A percentile compares a stretch with the other conserved stretches of the same genome.
Conservation (phyloP, 345 rosid species). For the Eucalyptus tenuipes region DNA sequence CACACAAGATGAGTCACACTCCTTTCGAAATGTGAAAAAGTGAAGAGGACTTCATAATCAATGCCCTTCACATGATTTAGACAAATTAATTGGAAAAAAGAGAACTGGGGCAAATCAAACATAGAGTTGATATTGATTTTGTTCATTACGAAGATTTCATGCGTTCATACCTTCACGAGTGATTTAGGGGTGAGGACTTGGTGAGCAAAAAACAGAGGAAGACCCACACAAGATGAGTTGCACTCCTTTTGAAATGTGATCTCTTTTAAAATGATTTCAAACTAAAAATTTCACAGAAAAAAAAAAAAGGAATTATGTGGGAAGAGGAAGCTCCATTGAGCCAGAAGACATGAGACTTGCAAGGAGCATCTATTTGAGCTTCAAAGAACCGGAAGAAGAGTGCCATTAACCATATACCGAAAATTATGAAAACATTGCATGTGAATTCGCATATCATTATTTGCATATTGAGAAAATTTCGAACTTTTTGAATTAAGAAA, state of each 20-base stretch:
- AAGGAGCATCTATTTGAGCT: neutral
- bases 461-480: no score
- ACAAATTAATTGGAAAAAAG: no score
- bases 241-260: neutral
- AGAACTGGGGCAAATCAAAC: no score
- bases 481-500: fast-evolving
- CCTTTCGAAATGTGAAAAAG: neutral
- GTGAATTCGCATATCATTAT: no score
- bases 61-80: no score
- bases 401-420: neutral
- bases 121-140: no score
- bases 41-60: no score
- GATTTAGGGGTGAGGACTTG: no score
- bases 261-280: no score
- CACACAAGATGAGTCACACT: neutral
- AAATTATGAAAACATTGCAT: neutral
- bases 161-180: fast-evolving
- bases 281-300: no score
- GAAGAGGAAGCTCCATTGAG: neutral
- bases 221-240: neutral
- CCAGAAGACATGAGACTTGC: neutral
- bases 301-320: neutral
- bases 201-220: no score
- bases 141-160: no score
- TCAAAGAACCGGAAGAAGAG: neutral